Percentiles rank a stretch among this genome's conserved stretches.
Evolutionary conservation across 1,139 yeast species (phyloP).

Genomic region (Debaryomyces robertsiae): DNA sequence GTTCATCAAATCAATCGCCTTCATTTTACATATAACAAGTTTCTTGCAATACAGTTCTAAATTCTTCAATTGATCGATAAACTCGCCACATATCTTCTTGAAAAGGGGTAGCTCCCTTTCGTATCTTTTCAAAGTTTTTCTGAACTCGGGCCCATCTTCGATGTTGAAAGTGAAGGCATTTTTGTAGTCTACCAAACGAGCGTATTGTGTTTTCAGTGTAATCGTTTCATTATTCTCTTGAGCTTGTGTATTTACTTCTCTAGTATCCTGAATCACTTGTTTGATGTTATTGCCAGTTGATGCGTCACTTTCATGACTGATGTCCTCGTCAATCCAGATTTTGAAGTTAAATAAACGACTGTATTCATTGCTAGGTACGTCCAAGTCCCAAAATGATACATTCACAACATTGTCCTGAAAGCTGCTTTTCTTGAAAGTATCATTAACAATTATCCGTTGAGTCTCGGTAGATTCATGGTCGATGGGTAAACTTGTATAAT

Average conservation of each 20-base stretch:
- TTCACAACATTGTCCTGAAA: conserved; percentile 27
- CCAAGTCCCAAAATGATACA: conserved; percentile 34
- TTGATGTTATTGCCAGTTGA: conserved; percentile 1
- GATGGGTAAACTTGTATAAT: conserved; percentile 30
- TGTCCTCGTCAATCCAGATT: conserved; percentile 32
- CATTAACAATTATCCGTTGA: conserved; percentile 37
- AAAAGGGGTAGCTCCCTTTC: conserved; percentile 56
- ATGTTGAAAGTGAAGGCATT: conserved; percentile 38
- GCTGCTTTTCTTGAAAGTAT: conserved; percentile 23
- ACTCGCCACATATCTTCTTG: conserved; percentile 39
- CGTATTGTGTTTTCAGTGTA: conserved; percentile 1
- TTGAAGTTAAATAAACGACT: conserved; percentile 30
- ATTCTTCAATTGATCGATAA: conserved; percentile 38
- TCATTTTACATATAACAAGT: conserved; percentile 22
- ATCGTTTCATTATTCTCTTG: not conserved
- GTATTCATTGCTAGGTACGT: conserved; percentile 20
- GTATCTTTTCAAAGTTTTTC: conserved; percentile 55
- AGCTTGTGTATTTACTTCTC: conserved; percentile 6
- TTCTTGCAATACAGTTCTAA: conserved; percentile 30
- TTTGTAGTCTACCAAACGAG: conserved; percentile 24
- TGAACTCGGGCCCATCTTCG: conserved; percentile 78
- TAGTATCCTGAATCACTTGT: conserved; percentile 1
- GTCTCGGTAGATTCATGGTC: conserved; percentile 20
- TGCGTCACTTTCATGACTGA: not conserved
- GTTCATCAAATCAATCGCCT: conserved; percentile 28